Conservation (phyloP, 805 yeast genomes). For the Candida tammaniensis region DNA sequence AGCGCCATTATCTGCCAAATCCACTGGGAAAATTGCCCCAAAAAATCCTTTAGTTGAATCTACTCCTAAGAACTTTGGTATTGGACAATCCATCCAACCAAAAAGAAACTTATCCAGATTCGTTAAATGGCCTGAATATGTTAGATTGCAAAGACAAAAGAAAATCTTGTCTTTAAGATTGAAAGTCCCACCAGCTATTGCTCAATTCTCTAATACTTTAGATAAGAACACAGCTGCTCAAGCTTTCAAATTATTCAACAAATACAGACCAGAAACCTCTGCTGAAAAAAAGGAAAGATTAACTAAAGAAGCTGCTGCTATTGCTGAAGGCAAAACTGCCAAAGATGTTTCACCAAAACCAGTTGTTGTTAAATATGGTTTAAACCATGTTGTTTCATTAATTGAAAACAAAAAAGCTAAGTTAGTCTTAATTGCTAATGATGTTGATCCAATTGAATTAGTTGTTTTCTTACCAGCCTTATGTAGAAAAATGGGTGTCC, state of each 20-base stretch:
- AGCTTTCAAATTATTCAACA: conserved; percentile 95
- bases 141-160: conserved; percentile 98
- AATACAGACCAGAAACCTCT: conserved; percentile 97
- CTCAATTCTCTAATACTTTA: conserved; percentile 93
- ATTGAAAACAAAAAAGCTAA: conserved; percentile 98
- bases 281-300: conserved; percentile 99
- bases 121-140: conserved; percentile 99
- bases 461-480: conserved; percentile 97
- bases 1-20: conserved; percentile 91
- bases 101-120: conserved; percentile 94
- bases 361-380: conserved; percentile 95
- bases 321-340: conserved; percentile 96
- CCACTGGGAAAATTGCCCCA: conserved; percentile 26
- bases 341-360: conserved; percentile 98
- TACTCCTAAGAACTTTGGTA: conserved; percentile 90
- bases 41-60: conserved; percentile 88
- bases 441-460: conserved; percentile 98
- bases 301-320: conserved; percentile 97
- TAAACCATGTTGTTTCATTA: conserved; percentile 97
- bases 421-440: conserved; percentile 96
- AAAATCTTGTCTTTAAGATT: conserved; percentile 92
- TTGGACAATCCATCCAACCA: conserved; percentile 95
- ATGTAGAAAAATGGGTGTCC: conserved; percentile 99
- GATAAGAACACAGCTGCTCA: conserved; percentile 99
- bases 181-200: conserved; percentile 98